Evolutionary conservation across 441 rosid genomes (phyloP).

Genomic region (Cnidoscolus chayamansa): DNA sequence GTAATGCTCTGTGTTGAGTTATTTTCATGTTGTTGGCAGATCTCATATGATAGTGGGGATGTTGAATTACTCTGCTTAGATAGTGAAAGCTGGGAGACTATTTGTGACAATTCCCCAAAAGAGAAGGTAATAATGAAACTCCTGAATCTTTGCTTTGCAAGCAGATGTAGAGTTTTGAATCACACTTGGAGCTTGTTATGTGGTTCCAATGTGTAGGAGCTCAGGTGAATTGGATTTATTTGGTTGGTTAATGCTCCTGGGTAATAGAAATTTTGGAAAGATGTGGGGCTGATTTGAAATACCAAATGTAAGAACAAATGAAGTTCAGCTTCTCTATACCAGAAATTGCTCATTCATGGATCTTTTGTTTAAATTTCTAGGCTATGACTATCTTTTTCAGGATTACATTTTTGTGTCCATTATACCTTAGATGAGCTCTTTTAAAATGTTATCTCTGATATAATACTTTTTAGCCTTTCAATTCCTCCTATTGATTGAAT

Average conservation of each 20-base stretch:
- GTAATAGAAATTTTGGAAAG: not conserved
- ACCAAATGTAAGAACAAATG: not conserved
- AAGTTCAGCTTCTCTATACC: not conserved
- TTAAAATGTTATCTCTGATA: not conserved
- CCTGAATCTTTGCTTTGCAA: slow-evolving; percentile 9
- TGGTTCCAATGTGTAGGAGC: not conserved
- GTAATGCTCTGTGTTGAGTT: not conserved
- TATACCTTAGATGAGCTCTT: not conserved
- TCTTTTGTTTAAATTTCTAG: slow-evolving; percentile 1
- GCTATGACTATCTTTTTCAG: not conserved
- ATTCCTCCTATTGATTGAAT: not conserved
- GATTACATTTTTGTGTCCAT: not conserved
- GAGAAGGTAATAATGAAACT: slow-evolving; percentile 37
- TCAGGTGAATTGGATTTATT: not conserved
- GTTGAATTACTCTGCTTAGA: slow-evolving; percentile 51
- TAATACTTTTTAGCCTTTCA: not conserved
- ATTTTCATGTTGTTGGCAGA: slow-evolving; percentile 30
- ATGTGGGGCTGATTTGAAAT: not conserved
- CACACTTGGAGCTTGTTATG: not conserved
- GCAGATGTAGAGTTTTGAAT: not conserved
- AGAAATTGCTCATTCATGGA: not conserved
- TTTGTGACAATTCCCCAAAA: slow-evolving; percentile 34
- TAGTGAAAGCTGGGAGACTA: slow-evolving; percentile 52
- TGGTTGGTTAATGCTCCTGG: not conserved
- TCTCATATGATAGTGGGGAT: slow-evolving; percentile 47